A percentile compares a stretch with the other conserved stretches of the same genome.
phyloP scores from a whole-genome alignment of 441 rosid genomes.

The Aleurites moluccanus region DNA sequence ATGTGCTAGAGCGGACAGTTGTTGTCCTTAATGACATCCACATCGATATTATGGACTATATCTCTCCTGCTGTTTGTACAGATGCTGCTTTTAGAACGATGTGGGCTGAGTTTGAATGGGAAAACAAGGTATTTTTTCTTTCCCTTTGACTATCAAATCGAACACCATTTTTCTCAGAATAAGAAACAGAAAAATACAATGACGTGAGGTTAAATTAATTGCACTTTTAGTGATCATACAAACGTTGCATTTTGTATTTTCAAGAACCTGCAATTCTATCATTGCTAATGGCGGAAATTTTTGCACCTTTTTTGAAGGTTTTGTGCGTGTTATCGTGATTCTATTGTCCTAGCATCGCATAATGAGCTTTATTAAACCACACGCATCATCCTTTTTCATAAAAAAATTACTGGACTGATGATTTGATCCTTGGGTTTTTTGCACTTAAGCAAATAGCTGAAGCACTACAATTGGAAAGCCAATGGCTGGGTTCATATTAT shows the following conservation, averaged over 20 bases:
- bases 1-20: conserved; percentile 79
- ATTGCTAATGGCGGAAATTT: too few relatives aligned
- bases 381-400: too few relatives aligned
- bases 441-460: too few relatives aligned
- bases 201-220: not conserved
- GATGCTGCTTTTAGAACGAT: conserved; percentile 84
- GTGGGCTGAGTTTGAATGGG: conserved; percentile 99
- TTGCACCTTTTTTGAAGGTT: too few relatives aligned
- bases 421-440: too few relatives aligned
- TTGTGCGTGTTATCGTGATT: too few relatives aligned
- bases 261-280: too few relatives aligned
- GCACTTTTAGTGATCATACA: not conserved
- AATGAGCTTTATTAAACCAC: too few relatives aligned
- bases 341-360: too few relatives aligned
- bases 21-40: conserved; percentile 93
- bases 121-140: conserved; percentile 66
- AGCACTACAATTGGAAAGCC: too few relatives aligned
- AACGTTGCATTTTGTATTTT: not conserved
- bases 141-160: not conserved
- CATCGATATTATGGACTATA: conserved; percentile 95
- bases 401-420: too few relatives aligned
- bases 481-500: too few relatives aligned
- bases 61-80: conserved; percentile 82
- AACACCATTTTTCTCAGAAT: not conserved
- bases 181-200: not conserved